These are phyloP conservation scores for Ustilago sp. DNA, from an alignment of 1,284 basidiomycete genomes.

Conservation along the genomic window DNA sequence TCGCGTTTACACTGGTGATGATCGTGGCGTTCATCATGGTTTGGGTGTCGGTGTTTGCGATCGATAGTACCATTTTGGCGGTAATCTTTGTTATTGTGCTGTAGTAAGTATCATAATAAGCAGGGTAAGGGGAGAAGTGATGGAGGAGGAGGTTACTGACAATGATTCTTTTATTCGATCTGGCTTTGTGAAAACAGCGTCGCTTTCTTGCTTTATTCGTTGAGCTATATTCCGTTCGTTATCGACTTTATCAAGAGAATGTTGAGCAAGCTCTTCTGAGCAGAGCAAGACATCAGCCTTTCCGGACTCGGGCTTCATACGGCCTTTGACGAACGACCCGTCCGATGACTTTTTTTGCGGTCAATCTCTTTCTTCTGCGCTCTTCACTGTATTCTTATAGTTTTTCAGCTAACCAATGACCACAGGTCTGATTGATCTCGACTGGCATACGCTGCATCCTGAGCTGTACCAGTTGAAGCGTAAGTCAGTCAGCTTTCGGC, in stretches of 20 bases:
- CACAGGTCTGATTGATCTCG: no score
- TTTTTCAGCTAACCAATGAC: no score
- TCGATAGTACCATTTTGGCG: conserved; percentile 50
- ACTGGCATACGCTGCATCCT: no score
- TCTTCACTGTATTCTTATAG: no score
- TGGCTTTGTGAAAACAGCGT: conserved; percentile 22
- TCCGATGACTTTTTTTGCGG: no score
- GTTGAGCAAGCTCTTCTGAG: conserved; percentile 53
- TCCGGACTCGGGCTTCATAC: not conserved
- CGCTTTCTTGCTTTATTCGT: conserved; percentile 48
- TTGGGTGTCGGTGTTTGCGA: conserved; percentile 64
- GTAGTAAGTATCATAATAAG: conserved; percentile 45
- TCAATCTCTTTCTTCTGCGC: no score
- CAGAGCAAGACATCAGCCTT: not conserved
- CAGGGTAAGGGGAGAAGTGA: not conserved
- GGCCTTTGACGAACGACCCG: no score
- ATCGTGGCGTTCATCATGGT: conserved; percentile 72
- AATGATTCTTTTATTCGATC: not conserved
- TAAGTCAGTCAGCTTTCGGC: no score
- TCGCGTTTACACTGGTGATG: conserved; percentile 85
- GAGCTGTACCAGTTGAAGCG: no score
- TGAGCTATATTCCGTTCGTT: conserved; percentile 56
- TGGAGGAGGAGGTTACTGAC: not conserved
- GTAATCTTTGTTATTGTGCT: conserved; percentile 62
- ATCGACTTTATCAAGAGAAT: conserved; percentile 61